A percentile compares a stretch with the other conserved stretches of the same genome.
Conservation (phyloP, 2,329 filamentous ascomycete species). For the Alternaria angustiovoidea region DNA sequence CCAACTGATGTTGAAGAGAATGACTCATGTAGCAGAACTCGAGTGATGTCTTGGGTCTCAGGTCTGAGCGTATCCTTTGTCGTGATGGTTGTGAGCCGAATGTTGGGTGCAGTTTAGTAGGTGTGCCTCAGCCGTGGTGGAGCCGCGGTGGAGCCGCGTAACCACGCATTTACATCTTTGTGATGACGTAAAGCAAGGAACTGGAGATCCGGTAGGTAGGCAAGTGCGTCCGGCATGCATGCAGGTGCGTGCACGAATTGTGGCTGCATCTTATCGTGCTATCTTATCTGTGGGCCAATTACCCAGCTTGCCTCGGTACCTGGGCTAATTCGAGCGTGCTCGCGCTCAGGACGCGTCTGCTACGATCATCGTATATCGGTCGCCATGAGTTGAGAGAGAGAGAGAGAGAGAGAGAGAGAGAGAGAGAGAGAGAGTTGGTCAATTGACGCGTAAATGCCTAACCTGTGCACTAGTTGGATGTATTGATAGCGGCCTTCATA, state of each 20-base stretch:
- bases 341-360: neutral
- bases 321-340: neutral
- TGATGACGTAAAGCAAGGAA: constrained; percentile 20
- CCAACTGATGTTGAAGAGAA: neutral
- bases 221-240: constrained; percentile 1
- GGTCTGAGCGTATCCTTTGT: neutral
- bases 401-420: neutral
- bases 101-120: neutral
- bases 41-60: neutral
- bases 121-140: neutral
- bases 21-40: neutral
- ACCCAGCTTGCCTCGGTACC: neutral
- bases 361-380: neutral
- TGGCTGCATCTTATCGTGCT: constrained; percentile 13
- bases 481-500: neutral
- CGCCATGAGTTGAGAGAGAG: neutral
- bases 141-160: constrained; percentile 18
- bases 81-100: neutral
- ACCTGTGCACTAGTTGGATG: neutral
- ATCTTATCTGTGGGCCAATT: neutral
- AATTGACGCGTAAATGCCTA: neutral
- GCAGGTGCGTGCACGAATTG: constrained; percentile 4
- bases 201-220: constrained; percentile 1
- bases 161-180: constrained; percentile 11
- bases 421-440: neutral